phyloP scores from a whole-genome alignment of 2,329 filamentous ascomycete species.

The Diaporthe citrichinensis region DNA sequence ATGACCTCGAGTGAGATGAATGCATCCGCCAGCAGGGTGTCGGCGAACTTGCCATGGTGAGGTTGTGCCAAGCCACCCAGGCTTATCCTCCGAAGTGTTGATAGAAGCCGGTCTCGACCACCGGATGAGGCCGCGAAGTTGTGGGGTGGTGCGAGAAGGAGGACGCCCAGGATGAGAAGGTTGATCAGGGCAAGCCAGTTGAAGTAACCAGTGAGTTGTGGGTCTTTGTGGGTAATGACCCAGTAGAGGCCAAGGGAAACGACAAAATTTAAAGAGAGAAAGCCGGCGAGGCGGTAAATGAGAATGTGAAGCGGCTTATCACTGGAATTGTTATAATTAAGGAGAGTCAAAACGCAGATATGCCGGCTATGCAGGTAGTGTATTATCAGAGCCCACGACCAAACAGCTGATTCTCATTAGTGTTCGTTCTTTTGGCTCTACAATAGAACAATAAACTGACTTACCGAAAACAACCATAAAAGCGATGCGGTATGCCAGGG shows the following conservation, averaged over 20 bases:
- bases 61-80: slow-evolving; percentile 8
- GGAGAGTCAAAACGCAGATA: slow-evolving; percentile 14
- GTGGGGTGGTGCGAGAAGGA: slow-evolving; percentile 15
- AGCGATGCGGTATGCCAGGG: slow-evolving; percentile 18
- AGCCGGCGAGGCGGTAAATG: slow-evolving; percentile 22
- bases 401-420: background rate
- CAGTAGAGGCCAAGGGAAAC: slow-evolving; percentile 12
- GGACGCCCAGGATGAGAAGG: background rate
- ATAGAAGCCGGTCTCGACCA: background rate
- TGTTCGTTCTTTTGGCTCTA: fast-evolving
- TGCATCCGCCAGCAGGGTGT: slow-evolving; percentile 15
- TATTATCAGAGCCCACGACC: slow-evolving; percentile 24
- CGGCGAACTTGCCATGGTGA: slow-evolving; percentile 24
- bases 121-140: slow-evolving; percentile 16
- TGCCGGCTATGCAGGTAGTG: slow-evolving; percentile 16
- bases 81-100: slow-evolving; percentile 15
- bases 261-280: background rate
- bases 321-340: slow-evolving; percentile 19
- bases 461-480: slow-evolving; percentile 26
- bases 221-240: slow-evolving; percentile 19
- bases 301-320: slow-evolving; percentile 21
- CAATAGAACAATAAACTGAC: background rate
- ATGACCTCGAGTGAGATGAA: slow-evolving; percentile 24
- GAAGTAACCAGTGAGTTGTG: slow-evolving; percentile 7
- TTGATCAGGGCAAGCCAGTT: slow-evolving; percentile 22